Evolutionary conservation across 805 yeast species (phyloP), one percentile per base, ranked within the genome.

Genomic region (Komagataella pastoris): DNA sequence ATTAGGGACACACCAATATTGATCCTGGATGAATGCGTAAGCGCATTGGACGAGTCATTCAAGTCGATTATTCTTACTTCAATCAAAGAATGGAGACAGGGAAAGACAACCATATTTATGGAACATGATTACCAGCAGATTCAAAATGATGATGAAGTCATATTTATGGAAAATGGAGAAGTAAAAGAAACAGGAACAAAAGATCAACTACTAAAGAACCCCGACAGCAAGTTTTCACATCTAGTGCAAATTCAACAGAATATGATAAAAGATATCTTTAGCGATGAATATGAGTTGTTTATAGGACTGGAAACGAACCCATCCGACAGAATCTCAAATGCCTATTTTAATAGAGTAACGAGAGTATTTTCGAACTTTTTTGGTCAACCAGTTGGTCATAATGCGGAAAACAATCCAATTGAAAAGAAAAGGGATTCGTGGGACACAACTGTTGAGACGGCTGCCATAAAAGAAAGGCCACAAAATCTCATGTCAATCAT

Each of bases 11-110:
- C 95, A 0, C 87, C 90, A 0, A 74, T 93, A 4, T 66, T 91
- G 54, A 75, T 93, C 2, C 68, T 90, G 24, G 99, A 93, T 67
- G 99, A 93, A 62, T 77, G 93, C 3, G 68, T 87, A 2, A 83
- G 93, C 49, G 97, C 97, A 0, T 66, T 93, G 52, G 97, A 93
- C 62, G 61, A 66, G 2, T 58, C 57, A 0, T 73, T 74, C 47
- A 72, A 81, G 54, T 65, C 66, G 0, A 52, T 60, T 3, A 62
- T 88, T 4, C 63, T 83, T 59, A 61, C 66, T 2, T 72, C 73
- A 0, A 71, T 93, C 10, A 74, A 77, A 51, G 51, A 56, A 3
- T 81, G 85, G 83, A 74, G 98, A 57, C 53, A 54, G 6, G 81
- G 77, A 2, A 83, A 76, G 56, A 85, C 97, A 0, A 90, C 97